phyloP scores from a whole-genome alignment of 768 basidiomycete genomes.

The Rhodocollybia butyracea region DNA sequence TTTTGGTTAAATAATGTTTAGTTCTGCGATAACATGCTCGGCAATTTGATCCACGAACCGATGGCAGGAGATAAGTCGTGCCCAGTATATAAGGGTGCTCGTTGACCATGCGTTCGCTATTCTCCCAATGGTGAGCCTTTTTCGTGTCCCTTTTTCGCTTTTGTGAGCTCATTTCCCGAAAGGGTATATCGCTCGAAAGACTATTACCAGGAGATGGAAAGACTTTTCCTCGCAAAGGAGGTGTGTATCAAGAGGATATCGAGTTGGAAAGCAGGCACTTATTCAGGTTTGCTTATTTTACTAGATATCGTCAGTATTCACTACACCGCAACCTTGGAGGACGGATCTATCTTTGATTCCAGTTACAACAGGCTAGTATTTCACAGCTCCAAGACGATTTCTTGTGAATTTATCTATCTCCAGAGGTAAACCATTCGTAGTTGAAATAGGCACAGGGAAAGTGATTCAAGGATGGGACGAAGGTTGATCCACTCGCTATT shows the following conservation, averaged over 20 bases:
- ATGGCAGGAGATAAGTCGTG: too few species aligned
- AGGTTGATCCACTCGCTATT: constrained; percentile 39
- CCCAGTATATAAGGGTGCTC: background rate
- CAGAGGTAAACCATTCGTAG: constrained; percentile 61
- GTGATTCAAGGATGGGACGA: constrained; percentile 93
- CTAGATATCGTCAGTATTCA: constrained; percentile 73
- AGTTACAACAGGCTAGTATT: constrained; percentile 65
- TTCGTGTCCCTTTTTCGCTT: background rate
- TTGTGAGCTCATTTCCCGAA: constrained; percentile 8
- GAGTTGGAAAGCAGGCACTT: constrained; percentile 11
- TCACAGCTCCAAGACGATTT: background rate
- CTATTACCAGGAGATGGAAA: constrained; percentile 56
- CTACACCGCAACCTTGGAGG: constrained; percentile 68
- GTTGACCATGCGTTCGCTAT: too few species aligned
- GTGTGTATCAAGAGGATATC: constrained; percentile 38
- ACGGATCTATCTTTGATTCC: constrained; percentile 73
- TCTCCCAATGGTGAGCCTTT: background rate
- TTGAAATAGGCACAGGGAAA: constrained; percentile 72
- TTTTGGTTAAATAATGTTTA: too few species aligned
- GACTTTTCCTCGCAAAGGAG: constrained; percentile 66
- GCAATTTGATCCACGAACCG: too few species aligned
- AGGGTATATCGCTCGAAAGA: constrained; percentile 71
- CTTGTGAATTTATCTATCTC: constrained; percentile 9
- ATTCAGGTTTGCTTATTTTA: background rate
- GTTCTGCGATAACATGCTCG: too few species aligned